These are phyloP conservation scores for Adenanthera pavonina DNA, from an alignment of 306 rosid genomes.

Conservation along the genomic window DNA sequence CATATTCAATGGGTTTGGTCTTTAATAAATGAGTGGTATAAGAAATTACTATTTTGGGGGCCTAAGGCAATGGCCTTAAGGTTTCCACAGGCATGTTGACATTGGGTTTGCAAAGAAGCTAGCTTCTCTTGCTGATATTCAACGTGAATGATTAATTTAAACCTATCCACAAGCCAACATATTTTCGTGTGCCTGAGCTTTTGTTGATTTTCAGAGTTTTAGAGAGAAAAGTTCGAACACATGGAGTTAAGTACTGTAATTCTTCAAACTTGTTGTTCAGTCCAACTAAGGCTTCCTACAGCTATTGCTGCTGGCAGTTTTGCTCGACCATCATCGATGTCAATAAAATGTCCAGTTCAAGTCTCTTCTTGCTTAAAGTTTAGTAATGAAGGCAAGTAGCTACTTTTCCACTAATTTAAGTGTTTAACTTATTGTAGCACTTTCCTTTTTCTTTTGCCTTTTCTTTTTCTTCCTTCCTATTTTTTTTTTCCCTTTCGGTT, in stretches of 20 bases:
- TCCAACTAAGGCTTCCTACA: slow-evolving; percentile 29
- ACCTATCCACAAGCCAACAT: no score
- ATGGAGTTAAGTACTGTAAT: slow-evolving; percentile 33
- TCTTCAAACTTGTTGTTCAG: slow-evolving; percentile 40
- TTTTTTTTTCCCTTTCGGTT: not conserved
- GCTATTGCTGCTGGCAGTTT: not conserved
- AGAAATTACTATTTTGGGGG: no score
- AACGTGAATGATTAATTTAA: not conserved
- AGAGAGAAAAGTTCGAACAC: not conserved
- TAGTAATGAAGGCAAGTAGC: slow-evolving; percentile 37
- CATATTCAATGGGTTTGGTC: no score
- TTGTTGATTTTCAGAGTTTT: not conserved
- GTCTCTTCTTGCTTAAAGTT: slow-evolving; percentile 34
- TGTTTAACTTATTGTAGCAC: not conserved
- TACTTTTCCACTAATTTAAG: not conserved
- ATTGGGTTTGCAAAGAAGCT: not conserved
- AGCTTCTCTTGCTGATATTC: not conserved
- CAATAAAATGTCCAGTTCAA: slow-evolving; percentile 37
- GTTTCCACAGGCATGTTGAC: not conserved
- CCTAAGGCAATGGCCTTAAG: no score
- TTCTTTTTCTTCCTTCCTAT: no score
- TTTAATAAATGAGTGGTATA: no score
- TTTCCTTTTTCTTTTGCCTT: not conserved
- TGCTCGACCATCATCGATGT: slow-evolving; percentile 14
- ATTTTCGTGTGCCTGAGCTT: not conserved